Evolutionary conservation across 371 early-diverging fungal species (phyloP).

Genomic region (Rhizomucor miehei): DNA sequence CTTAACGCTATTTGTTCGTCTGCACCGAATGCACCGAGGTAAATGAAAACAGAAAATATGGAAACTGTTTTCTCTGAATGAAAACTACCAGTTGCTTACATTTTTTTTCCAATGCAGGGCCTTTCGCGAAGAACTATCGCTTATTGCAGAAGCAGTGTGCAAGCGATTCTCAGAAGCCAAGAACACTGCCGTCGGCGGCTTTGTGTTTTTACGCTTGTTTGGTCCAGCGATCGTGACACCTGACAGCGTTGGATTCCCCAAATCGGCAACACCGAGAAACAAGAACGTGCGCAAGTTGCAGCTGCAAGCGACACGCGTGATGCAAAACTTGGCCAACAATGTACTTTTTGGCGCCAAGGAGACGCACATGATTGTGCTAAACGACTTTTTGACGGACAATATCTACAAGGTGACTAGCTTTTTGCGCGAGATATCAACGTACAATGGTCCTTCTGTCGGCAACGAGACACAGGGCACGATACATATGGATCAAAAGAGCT

Average conservation of each 20-base stretch:
- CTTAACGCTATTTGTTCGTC: slow-evolving; percentile 81
- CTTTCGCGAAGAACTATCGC: slow-evolving; percentile 75
- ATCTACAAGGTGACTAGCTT: slow-evolving; percentile 62
- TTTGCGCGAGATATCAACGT: slow-evolving; percentile 49
- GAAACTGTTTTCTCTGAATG: slow-evolving; percentile 31
- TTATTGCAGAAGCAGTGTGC: slow-evolving; percentile 75
- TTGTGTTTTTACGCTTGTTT: slow-evolving; percentile 91
- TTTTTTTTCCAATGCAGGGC: slow-evolving; percentile 20
- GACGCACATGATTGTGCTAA: slow-evolving; percentile 83
- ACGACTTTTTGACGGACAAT: slow-evolving; percentile 77
- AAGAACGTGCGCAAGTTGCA: slow-evolving; percentile 70
- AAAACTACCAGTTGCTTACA: too few species aligned
- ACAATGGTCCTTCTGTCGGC: neutral
- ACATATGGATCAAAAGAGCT: slow-evolving; percentile 53
- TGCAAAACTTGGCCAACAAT: slow-evolving; percentile 93
- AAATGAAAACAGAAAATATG: slow-evolving; percentile 4
- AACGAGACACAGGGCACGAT: slow-evolving; percentile 2
- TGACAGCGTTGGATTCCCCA: slow-evolving; percentile 54
- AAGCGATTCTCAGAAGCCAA: slow-evolving; percentile 82
- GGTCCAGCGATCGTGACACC: slow-evolving; percentile 93
- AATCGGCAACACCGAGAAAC: slow-evolving; percentile 27
- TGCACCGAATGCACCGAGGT: slow-evolving; percentile 61
- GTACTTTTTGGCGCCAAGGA: slow-evolving; percentile 93
- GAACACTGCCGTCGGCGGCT: slow-evolving; percentile 87
- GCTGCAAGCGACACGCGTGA: slow-evolving; percentile 88